Evolutionary conservation across 1,139 yeast species (phyloP), one percentile per base, ranked within the genome.

Genomic region (Yamadazyma sp.): DNA sequence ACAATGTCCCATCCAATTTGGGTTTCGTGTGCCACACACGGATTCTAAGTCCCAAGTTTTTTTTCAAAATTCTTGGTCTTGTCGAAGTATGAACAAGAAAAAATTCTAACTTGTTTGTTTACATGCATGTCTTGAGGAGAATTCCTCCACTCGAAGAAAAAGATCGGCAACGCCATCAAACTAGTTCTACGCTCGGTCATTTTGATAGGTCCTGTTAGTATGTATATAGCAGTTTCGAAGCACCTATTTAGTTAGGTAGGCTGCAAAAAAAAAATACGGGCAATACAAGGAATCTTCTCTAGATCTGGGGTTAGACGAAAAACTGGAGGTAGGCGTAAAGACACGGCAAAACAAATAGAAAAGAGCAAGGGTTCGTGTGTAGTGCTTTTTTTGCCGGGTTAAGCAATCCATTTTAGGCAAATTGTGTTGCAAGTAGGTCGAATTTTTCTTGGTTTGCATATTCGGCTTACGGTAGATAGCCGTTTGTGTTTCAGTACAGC

Each of bases 381-480:
- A 20, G 5, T 24, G 6, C 5, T 24, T 24, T 24, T 11, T 9
- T 7, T 27, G 5, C 17, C 5, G 4, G 14, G 30, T 22, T 16
- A 29, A 29, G 8, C 17, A 29, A 29, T 12, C 30, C 12, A 7
- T 17, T 29, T 29, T 17, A 8, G 26, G 33, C 7, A 33, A 26
- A 26, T 5, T 6, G 24, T 22, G 22, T 24, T 33, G 16, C 31
- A 17, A 24, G 20, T 20, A 20, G 15, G 12, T n/a, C 4, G 20
- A 17, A 31, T 12, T 15, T 31, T 31, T 18, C 22, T 29, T 29
- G 32, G 32, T 29, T 24, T 20, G 6, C 30, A 24, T 24, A 24
- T 24, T 24, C 27, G n/a, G 6, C 14, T 10, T 5, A 10, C 27
- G n/a, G 4, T 5, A 9, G 11, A 10, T 7, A 24, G 27, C 27